Evolutionary conservation across 2,329 filamentous ascomycete species (phyloP).

Genomic region (Leptoxyphium fumago): DNA sequence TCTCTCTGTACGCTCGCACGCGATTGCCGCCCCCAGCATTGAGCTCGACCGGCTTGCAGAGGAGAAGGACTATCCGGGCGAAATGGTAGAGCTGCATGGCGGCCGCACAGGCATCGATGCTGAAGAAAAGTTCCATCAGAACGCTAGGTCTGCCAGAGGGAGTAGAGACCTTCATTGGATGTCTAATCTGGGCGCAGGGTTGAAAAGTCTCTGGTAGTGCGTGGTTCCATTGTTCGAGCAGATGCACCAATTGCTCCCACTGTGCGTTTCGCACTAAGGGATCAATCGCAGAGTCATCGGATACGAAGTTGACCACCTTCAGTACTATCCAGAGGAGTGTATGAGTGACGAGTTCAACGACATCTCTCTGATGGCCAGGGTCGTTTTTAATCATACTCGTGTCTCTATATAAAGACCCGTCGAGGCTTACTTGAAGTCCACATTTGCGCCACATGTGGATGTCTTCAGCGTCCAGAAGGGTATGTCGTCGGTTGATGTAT

Average conservation of each 20-base stretch:
- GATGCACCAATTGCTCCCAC: constrained; percentile 41
- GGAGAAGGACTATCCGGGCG: constrained; percentile 44
- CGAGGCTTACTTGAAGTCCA: constrained; percentile 41
- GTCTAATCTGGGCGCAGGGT: constrained; percentile 32
- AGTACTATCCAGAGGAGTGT: constrained; percentile 50
- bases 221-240: constrained; percentile 45
- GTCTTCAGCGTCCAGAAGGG: constrained; percentile 47
- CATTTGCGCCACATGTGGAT: constrained; percentile 47
- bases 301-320: constrained; percentile 48
- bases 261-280: constrained; percentile 16
- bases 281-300: constrained; percentile 27
- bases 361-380: constrained; percentile 13
- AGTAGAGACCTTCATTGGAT: constrained; percentile 5
- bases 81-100: constrained; percentile 53
- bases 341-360: constrained; percentile 38
- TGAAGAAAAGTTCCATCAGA: constrained; percentile 46
- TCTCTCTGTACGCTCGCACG: constrained; percentile 40
- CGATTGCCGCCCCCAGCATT: constrained; percentile 33
- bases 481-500: constrained; percentile 45
- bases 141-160: background rate
- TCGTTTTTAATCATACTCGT: constrained; percentile 42
- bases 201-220: constrained; percentile 46
- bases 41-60: constrained; percentile 43
- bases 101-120: constrained; percentile 46
- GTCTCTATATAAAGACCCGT: constrained; percentile 30